A percentile compares a stretch with the other conserved stretches of the same genome.
Conservation (phyloP, 108 stramenopile species). For the Skeletonema marinoi region DNA sequence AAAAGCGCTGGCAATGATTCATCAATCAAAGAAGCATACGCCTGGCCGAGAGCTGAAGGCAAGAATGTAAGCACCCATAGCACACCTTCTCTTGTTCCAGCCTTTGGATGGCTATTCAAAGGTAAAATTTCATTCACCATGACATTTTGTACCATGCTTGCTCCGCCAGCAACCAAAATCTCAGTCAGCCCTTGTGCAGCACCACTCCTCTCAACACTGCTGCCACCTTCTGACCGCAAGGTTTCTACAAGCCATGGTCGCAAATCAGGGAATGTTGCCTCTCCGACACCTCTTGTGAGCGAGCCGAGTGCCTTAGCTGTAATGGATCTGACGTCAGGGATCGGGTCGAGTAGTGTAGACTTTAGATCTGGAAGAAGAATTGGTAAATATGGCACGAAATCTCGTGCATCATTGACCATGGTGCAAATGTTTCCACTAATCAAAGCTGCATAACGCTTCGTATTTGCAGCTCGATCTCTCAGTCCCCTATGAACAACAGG, state of each 20-base stretch:
- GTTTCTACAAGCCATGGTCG: slow-evolving; percentile 94
- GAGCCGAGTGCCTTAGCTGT: slow-evolving; percentile 95
- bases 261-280: slow-evolving; percentile 88
- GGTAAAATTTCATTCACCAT: slow-evolving; percentile 92
- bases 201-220: slow-evolving; percentile 95
- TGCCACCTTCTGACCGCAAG: slow-evolving; percentile 70
- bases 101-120: slow-evolving; percentile 82
- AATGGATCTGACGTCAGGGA: slow-evolving; percentile 91
- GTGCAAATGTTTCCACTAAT: slow-evolving; percentile 97
- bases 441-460: slow-evolving; percentile 95
- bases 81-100: slow-evolving; percentile 95
- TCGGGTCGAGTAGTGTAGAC: slow-evolving; percentile 90
- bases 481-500: slow-evolving; percentile 97
- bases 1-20: slow-evolving; percentile 91
- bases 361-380: slow-evolving; percentile 93
- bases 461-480: slow-evolving; percentile 90
- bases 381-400: slow-evolving; percentile 94
- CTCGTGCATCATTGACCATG: slow-evolving; percentile 94
- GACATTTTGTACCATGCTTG: slow-evolving; percentile 63
- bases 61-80: slow-evolving; percentile 99
- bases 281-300: slow-evolving; percentile 92
- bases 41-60: slow-evolving; percentile 89
- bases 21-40: slow-evolving; percentile 85
- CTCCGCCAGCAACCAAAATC: slow-evolving; percentile 85
- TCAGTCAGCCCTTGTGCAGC: slow-evolving; percentile 97